phyloP scores from a whole-genome alignment of 2,329 filamentous ascomycete species.

The Triangularia verruculosa region DNA sequence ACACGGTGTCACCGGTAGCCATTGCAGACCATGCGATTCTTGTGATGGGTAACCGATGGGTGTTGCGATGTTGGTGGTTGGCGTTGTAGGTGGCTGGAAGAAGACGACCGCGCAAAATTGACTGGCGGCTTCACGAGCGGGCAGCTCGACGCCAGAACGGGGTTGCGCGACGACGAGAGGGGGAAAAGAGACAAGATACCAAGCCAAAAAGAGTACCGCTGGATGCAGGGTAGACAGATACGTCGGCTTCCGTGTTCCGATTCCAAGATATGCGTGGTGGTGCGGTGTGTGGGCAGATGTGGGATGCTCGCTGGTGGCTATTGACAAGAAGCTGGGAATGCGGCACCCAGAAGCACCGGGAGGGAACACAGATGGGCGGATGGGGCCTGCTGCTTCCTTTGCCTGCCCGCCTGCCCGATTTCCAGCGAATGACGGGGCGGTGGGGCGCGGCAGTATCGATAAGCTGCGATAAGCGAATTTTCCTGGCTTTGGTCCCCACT shows the following conservation, averaged over 20 bases:
- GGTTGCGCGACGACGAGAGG: slow-evolving; percentile 13
- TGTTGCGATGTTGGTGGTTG: slow-evolving; percentile 16
- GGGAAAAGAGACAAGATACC: neutral
- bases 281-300: slow-evolving; percentile 17
- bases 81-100: slow-evolving; percentile 16
- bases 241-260: neutral
- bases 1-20: slow-evolving; percentile 50
- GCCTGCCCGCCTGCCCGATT: slow-evolving; percentile 26
- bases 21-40: slow-evolving; percentile 37
- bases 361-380: slow-evolving; percentile 24
- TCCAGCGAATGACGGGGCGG: slow-evolving; percentile 19
- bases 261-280: slow-evolving; percentile 6
- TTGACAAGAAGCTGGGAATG: slow-evolving; percentile 23
- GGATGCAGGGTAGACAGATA: neutral
- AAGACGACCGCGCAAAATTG: slow-evolving; percentile 26
- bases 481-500: slow-evolving; percentile 10
- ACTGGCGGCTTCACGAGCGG: slow-evolving; percentile 17
- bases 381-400: slow-evolving; percentile 17
- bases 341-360: slow-evolving; percentile 22
- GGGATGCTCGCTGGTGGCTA: slow-evolving; percentile 12
- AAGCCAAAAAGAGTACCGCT: slow-evolving; percentile 3
- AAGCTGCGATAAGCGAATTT: slow-evolving; percentile 29
- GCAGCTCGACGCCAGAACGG: slow-evolving; percentile 15
- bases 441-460: slow-evolving; percentile 25
- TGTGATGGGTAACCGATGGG: neutral